Percentiles rank a stretch among this genome's conserved stretches.
Evolutionary conservation across 192 early-diverging fungal species (phyloP).

Genomic region (Coemansia sp.): DNA sequence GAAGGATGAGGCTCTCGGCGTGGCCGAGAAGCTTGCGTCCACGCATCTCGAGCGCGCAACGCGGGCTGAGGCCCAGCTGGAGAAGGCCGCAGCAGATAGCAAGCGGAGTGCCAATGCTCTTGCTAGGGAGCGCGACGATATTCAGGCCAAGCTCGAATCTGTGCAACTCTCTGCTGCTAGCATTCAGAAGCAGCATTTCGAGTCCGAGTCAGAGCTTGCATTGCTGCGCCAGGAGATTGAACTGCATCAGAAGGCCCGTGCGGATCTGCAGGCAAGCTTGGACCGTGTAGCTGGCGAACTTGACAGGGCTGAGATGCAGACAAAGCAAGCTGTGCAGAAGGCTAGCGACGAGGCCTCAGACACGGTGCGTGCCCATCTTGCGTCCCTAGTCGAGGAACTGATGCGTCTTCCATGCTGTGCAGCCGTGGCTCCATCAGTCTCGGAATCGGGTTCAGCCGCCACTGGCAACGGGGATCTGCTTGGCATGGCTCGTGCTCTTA

Average conservation of each 20-base stretch:
- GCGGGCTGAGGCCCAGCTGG: conserved; percentile 11
- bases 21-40: conserved; percentile 5
- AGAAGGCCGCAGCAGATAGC: neutral
- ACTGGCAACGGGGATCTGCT: conserved; percentile 1
- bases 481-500: neutral
- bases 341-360: neutral
- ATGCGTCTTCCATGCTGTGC: too few relatives aligned
- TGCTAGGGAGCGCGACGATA: conserved; percentile 2
- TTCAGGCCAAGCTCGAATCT: conserved; percentile 5
- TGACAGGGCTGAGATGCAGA: neutral
- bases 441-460: too few relatives aligned
- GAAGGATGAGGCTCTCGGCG: conserved; percentile 28
- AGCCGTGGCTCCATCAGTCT: too few relatives aligned
- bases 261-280: conserved; percentile 12
- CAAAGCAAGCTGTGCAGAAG: neutral
- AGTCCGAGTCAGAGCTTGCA: neutral
- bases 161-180: neutral
- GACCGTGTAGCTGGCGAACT: conserved; percentile 5
- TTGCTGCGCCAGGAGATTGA: conserved; percentile 11
- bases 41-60: conserved; percentile 5
- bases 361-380: conserved; percentile 3
- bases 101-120: neutral
- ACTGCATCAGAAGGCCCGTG: conserved; percentile 1
- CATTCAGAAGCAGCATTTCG: neutral
- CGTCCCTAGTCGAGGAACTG: conserved; percentile 2